Base-by-base conservation (phyloP, 345 rosid genomes). In the Microthlaspi erraticum region DNA sequence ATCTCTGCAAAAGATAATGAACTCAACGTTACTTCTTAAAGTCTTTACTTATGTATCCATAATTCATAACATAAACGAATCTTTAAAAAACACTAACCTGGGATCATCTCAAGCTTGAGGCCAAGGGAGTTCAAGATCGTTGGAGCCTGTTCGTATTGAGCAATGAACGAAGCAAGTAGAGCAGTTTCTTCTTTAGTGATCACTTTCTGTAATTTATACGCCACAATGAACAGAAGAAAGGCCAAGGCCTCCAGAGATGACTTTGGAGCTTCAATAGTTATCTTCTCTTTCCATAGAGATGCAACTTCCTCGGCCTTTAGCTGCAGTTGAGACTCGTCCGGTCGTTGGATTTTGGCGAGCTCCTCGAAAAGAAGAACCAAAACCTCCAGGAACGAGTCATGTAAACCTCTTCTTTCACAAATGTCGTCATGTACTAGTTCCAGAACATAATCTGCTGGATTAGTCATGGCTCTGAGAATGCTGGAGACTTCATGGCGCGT, bases 221-320 rank as follows among this genome's bases (percentile, higher is more conserved):
- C 68, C 62, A 62, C 36, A 12, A 62, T 62, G 53, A 62, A 71
- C 29, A 60, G 29, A 61, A 71, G 75, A 61, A 71, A 71, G 18
- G 75, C 68, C 43, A 71, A 43, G 37, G 18, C 62, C 38, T 62
- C 76, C 1, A 62, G 70, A 53, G 63, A 34, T 19, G 76, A 62
- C 5, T 71, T 71, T 53, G 63, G 69, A 41, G 61, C 45, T 60
- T 60, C 43, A 0, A 51, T 71, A 3, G 45, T 17, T 43, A 60
- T 71, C 36, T 53, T 71, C 68, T 6, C 38, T 20, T 71, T 71
- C 76, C 69, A 71, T 0, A 34, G 18, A 53, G 48, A 33, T 14
- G 70, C 76, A 37, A 62, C 31, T 53, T 62, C 31, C 43, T 17
- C 43, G 32, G 76, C 76, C 20, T 43, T 54, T 31, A 34, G 32